These are phyloP conservation scores for Suillus fuscotomentosus DNA, from an alignment of 768 basidiomycete genomes.

Conservation along the genomic window DNA sequence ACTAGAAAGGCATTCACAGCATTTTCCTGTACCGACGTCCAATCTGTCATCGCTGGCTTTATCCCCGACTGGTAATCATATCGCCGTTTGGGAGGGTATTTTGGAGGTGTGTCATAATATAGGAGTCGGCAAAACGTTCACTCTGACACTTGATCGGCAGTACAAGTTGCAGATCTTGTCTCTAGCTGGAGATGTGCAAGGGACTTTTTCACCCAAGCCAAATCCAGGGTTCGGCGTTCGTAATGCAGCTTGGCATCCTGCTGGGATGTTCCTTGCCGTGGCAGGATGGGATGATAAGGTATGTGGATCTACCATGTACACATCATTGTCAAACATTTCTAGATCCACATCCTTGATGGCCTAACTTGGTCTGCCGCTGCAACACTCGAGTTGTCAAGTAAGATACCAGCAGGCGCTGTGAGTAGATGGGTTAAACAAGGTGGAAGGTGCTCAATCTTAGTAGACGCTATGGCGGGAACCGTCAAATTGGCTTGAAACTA, in stretches of 20 bases:
- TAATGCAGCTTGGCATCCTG: constrained; percentile 81
- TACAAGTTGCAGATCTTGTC: constrained; percentile 75
- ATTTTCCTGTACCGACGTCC: constrained; percentile 78
- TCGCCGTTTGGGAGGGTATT: constrained; percentile 83
- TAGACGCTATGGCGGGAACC: constrained; percentile 90
- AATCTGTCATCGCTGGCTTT: constrained; percentile 69
- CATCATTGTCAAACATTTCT: constrained; percentile 5
- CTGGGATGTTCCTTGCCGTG: constrained; percentile 75
- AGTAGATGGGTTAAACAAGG: constrained; percentile 21
- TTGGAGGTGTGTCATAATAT: constrained; percentile 56
- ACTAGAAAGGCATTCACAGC: constrained; percentile 44
- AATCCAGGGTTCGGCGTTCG: constrained; percentile 88
- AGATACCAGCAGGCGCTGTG: constrained; percentile 57
- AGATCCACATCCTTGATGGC: constrained; percentile 78
- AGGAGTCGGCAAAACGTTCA: constrained; percentile 1
- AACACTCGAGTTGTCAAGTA: constrained; percentile 59
- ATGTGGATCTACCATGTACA: constrained; percentile 10
- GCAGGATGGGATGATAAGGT: constrained; percentile 92
- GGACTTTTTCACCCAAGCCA: constrained; percentile 65
- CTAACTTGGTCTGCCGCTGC: constrained; percentile 71
- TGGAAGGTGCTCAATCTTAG: constrained; percentile 3
- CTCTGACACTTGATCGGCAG: constrained; percentile 34
- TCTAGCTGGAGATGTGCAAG: constrained; percentile 60
- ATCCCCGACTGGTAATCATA: constrained; percentile 72
- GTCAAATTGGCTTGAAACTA: constrained; percentile 76